Conservation (phyloP, 306 rosid species). For the Adenanthera pavonina region DNA sequence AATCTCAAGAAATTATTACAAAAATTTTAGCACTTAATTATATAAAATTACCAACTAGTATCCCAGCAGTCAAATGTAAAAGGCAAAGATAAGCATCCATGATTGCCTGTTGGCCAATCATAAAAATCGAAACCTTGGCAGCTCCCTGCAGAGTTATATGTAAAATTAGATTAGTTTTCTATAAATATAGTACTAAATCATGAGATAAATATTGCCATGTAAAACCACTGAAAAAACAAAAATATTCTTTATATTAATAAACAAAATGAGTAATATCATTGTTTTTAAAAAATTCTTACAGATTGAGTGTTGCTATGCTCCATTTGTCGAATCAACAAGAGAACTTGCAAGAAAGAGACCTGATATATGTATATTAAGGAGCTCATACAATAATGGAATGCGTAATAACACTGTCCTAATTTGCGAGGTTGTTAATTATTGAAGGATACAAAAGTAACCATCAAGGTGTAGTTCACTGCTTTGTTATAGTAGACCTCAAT, state of each 20-base stretch:
- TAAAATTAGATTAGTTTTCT: conserved; percentile 13
- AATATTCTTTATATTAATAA: conserved; percentile 3
- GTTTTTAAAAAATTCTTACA: conserved; percentile 56
- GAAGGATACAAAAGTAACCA: conserved; percentile 99
- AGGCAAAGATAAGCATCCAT: conserved; percentile 99
- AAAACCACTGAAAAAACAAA: conserved; percentile 24
- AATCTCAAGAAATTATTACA: conserved; percentile 18
- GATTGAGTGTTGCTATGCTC: conserved; percentile 99
- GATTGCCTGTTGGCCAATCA: conserved; percentile 98
- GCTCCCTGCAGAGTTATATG: conserved; percentile 76
- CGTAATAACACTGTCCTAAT: conserved; percentile 33
- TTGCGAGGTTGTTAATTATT: conserved; percentile 20
- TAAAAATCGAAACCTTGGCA: conserved; percentile 92
- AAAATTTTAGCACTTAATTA: conserved; percentile 11
- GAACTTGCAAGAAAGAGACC: conserved; percentile 98
- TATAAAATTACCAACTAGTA: conserved; percentile 77
- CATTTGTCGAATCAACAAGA: conserved; percentile 96
- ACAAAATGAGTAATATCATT: conserved; percentile 29
- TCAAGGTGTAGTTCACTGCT: conserved; percentile 97
- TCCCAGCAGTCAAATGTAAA: conserved; percentile 94
- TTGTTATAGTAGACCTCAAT: conserved; percentile 93
- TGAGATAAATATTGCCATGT: not conserved
- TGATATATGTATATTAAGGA: conserved; percentile 65
- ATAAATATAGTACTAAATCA: conserved; percentile 6
- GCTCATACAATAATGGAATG: conserved; percentile 36